Base-by-base conservation (phyloP, 169 alveolate species). In the Cryptosporidium parvum region DNA sequence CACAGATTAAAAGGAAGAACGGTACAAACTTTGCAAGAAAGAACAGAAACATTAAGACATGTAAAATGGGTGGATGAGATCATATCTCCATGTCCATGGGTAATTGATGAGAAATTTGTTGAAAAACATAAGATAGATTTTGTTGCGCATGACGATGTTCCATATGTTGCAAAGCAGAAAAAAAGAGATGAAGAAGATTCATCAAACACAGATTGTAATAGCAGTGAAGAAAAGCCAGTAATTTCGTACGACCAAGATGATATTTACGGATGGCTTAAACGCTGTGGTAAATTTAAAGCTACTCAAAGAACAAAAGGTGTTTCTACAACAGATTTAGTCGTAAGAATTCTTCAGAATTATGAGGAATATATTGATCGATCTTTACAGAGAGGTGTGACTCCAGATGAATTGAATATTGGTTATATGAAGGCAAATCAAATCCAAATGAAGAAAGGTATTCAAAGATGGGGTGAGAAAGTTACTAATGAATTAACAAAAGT, bases 11-110 rank as follows among this genome's bases (percentile, higher is more conserved):
- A 97, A 93, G 99, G 99, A 18, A 96, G 95, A 84, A 94, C 97
- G n/a, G 98, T 97, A 44, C 97, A 97, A 96, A 95, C 96, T 9
- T 95, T 96, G 85, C 93, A 85, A 16, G 99, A 98, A 86, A 91
- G 99, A 69, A 95, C 97, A 31, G 99, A 97, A 68, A 95, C 97
- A 35, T 94, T 98, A 33, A 91, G 95, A 59, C 99, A 97, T 80
- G 94, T 98, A 70, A 96, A 96, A 67, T 98, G 99, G 99, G 99
- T 96, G 10, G 99, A 98, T 86, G 99, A 98, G 86, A 98, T 98
- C 39, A 94, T 98, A 39, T 96, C 98, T 37, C 99, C 99, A 1
- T 97, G 99, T 89, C 99, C 97, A 42, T 98, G 98, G 99, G 94
- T 96, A 52, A 93, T 96, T 8, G 97, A 98, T 18, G 95, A 96